Evolutionary conservation across 2,329 filamentous ascomycete species (phyloP).

Genomic region (Bipolaris sorokiniana): DNA sequence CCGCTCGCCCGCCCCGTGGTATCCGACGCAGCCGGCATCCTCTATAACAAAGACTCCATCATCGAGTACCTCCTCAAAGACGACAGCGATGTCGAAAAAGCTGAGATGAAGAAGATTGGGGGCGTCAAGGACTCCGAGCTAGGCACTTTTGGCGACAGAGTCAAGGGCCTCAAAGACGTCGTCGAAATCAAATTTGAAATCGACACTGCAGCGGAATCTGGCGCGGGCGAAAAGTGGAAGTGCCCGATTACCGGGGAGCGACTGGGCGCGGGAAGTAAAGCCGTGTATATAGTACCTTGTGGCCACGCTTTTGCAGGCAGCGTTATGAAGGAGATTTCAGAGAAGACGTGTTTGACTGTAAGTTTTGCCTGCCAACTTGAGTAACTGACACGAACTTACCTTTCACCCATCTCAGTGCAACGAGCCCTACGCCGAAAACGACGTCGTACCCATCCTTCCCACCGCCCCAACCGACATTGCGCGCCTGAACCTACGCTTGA

Average conservation of each 20-base stretch:
- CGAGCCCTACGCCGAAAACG: conserved; percentile 71
- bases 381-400: conserved; percentile 16
- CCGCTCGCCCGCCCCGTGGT: conserved; percentile 77
- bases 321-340: conserved; percentile 79
- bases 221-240: conserved; percentile 65
- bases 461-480: conserved; percentile 72
- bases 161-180: conserved; percentile 84
- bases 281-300: conserved; percentile 91
- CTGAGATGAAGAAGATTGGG: conserved; percentile 56
- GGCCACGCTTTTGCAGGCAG: conserved; percentile 92
- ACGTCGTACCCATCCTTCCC: conserved; percentile 84
- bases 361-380: conserved; percentile 19
- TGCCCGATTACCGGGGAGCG: conserved; percentile 90
- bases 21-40: conserved; percentile 79
- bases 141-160: conserved; percentile 62
- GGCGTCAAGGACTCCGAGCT: conserved; percentile 56
- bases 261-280: conserved; percentile 76
- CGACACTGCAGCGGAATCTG: conserved; percentile 48
- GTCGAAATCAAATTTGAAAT: conserved; percentile 81
- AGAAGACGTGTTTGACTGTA: conserved; percentile 65
- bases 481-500: conserved; percentile 68
- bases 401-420: conserved; percentile 65
- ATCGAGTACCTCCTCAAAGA: conserved; percentile 69
- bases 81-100: conserved; percentile 63
- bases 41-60: conserved; percentile 95